Conservation (phyloP, 768 basidiomycete genomes). For the Russula earlei region DNA sequence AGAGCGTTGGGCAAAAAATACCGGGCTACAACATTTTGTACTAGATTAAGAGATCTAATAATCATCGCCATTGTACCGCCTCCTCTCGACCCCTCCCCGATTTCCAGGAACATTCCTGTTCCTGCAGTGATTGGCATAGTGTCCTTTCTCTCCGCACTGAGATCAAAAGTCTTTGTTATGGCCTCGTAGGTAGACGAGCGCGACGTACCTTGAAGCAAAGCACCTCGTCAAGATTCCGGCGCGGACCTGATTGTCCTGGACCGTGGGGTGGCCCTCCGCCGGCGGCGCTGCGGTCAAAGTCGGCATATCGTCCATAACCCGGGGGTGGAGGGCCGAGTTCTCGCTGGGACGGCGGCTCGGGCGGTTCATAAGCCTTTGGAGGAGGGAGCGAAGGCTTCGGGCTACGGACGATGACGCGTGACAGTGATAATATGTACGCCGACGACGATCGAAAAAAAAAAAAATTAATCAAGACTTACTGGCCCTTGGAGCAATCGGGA, state of each 20-base stretch:
- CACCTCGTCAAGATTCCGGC: constrained; percentile 76
- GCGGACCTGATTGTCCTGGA: constrained; percentile 31
- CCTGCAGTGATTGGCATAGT: constrained; percentile 90
- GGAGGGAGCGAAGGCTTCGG: constrained; percentile 69
- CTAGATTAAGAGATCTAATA: not conserved
- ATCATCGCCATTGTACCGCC: constrained; percentile 23
- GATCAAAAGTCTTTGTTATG: constrained; percentile 8
- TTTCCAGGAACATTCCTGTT: constrained; percentile 89
- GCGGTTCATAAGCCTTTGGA: constrained; percentile 67
- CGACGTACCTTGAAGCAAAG: constrained; percentile 72
- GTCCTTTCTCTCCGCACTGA: constrained; percentile 86
- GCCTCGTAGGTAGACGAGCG: not conserved
- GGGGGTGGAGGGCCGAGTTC: constrained; percentile 88
- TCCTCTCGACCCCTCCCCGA: constrained; percentile 68
- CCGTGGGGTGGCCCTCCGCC: constrained; percentile 29
- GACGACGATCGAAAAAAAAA: no score
- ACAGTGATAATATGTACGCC: not conserved
- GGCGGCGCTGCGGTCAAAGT: constrained; percentile 48
- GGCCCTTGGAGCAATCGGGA: constrained; percentile 77
- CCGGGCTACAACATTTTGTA: not conserved
- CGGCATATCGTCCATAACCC: constrained; percentile 78
- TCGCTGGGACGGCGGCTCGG: constrained; percentile 61
- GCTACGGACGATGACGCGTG: constrained; percentile 33
- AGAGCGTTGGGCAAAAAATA: not conserved
- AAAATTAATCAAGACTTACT: constrained; percentile 45